phyloP scores from a whole-genome alignment of 371 early-diverging fungal genomes.

The Actinomortierella wolfii region DNA sequence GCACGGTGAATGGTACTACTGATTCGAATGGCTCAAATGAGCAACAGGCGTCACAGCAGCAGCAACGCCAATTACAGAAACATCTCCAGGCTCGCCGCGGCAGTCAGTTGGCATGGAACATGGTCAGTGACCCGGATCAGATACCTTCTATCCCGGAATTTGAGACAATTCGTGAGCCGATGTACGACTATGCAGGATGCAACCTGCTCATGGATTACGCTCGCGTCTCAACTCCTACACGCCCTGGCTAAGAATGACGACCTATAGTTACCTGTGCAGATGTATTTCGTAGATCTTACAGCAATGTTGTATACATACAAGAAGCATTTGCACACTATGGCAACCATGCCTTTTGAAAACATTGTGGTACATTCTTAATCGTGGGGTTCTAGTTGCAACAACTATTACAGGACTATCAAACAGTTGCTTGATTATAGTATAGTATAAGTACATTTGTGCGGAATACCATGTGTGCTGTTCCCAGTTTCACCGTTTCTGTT shows the following conservation, averaged over 20 bases:
- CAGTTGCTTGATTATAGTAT: too few relatives aligned
- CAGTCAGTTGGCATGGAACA: constrained; percentile 24
- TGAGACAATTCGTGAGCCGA: constrained; percentile 63
- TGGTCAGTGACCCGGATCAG: constrained; percentile 49
- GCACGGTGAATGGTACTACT: too few relatives aligned
- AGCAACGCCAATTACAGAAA: constrained; percentile 34
- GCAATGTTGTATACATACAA: too few relatives aligned
- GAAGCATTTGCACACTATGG: too few relatives aligned
- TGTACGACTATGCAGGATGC: constrained; percentile 67
- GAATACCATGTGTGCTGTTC: too few relatives aligned
- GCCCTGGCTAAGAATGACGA: constrained; percentile 48
- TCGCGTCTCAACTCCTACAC: constrained; percentile 68
- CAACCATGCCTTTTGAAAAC: too few relatives aligned
- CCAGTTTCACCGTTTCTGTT: too few relatives aligned
- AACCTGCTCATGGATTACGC: constrained; percentile 72
- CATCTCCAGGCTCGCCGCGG: constrained; percentile 23
- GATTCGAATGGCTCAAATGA: constrained; percentile 35
- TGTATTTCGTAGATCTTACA: background rate
- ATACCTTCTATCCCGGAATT: constrained; percentile 68
- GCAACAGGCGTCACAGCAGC: constrained; percentile 46
- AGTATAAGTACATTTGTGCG: too few relatives aligned
- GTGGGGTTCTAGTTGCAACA: too few relatives aligned
- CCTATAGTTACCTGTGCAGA: background rate
- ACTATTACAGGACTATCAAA: too few relatives aligned
- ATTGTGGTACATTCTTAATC: too few relatives aligned